Evolutionary conservation across 345 rosid genomes (phyloP).

Genomic region (Brassica cretica): DNA sequence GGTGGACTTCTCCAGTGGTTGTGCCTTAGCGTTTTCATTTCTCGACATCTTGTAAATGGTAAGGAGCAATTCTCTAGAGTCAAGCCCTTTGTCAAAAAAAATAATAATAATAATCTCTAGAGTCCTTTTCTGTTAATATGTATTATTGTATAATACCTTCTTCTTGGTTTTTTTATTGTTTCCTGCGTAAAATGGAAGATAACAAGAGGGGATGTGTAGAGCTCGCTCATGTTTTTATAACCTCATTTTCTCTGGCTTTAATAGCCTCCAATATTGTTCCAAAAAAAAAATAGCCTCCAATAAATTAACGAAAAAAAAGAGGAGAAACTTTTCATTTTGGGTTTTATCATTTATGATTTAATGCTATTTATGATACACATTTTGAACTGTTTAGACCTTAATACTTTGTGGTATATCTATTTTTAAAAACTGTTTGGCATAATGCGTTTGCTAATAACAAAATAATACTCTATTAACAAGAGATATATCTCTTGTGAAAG

Average conservation of each 20-base stretch:
- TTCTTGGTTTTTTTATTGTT: background rate
- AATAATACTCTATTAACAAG: background rate
- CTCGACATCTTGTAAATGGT: constrained; percentile 14
- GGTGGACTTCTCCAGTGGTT: constrained; percentile 47
- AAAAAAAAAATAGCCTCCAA: no score
- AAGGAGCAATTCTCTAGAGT: background rate
- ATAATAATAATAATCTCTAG: background rate
- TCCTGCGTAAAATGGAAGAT: constrained; percentile 26
- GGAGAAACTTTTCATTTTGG: no score
- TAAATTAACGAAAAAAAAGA: no score
- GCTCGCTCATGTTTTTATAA: constrained; percentile 23
- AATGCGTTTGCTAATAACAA: background rate
- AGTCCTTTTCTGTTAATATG: background rate
- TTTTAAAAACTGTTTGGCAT: background rate
- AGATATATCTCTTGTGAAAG: background rate
- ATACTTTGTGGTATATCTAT: no score
- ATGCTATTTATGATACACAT: no score
- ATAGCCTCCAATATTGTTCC: constrained; percentile 13
- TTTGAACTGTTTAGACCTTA: no score
- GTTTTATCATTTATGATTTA: no score
- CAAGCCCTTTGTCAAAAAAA: no score
- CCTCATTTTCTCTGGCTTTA: constrained; percentile 21
- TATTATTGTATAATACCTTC: background rate
- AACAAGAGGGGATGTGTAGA: constrained; percentile 6
- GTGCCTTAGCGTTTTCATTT: constrained; percentile 24